phyloP scores from a whole-genome alignment of 169 alveolate genomes.

The Theileria parva region DNA sequence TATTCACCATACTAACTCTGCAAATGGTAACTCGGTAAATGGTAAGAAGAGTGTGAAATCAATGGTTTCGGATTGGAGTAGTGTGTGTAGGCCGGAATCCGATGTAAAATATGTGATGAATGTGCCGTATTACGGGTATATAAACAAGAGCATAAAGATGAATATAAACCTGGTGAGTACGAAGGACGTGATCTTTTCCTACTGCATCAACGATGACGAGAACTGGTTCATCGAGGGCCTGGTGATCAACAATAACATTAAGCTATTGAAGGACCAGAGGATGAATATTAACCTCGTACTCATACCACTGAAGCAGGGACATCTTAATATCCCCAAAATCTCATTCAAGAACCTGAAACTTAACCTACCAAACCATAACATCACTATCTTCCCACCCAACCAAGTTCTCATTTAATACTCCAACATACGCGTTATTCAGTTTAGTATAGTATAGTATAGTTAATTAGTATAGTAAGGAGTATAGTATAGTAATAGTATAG shows the following conservation, averaged over 20 bases:
- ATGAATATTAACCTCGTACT: constrained; percentile 15
- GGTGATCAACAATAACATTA: constrained; percentile 8
- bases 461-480: too few species aligned
- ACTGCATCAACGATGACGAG: constrained; percentile 19
- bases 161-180: not conserved
- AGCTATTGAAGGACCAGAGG: not conserved
- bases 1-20: too few species aligned
- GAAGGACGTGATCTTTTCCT: constrained; percentile 14
- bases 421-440: too few species aligned
- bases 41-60: too few species aligned
- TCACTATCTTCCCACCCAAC: not conserved
- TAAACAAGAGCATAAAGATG: not conserved
- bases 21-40: too few species aligned
- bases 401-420: not conserved
- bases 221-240: constrained; percentile 47
- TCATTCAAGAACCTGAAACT: not conserved
- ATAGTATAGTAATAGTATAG: too few species aligned
- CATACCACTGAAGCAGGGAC: not conserved
- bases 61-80: too few species aligned
- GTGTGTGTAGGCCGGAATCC: too few species aligned
- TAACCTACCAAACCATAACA: not conserved
- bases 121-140: not conserved
- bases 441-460: too few species aligned
- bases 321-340: not conserved
- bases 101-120: not conserved